Base-by-base conservation (phyloP, 2,329 filamentous ascomycete species). In the Lecanosticta acicola region DNA sequence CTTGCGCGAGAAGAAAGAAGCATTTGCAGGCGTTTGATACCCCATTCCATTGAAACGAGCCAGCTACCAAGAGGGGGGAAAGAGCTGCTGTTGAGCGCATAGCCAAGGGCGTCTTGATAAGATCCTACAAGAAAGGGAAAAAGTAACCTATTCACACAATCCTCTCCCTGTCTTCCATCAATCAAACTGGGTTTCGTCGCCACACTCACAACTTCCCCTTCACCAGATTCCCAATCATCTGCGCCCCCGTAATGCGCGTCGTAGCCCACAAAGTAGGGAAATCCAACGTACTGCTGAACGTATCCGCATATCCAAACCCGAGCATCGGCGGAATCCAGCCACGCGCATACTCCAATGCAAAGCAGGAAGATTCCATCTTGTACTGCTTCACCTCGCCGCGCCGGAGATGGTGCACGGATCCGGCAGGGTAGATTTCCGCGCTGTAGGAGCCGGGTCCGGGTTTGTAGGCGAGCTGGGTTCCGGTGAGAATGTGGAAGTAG, bases 241-340 rank as follows among this genome's bases (percentile, higher is more conserved):
- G 79, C 47, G 80, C 71, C 2, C 73, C 88, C 1, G 88, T 94
- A 49, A 91, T 75, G 54, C 71, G 74, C 26, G 79, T 79, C n/a
- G 85, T 94, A 59, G 78, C 77, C 84, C 85, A 93, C 60, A 94
- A 68, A 1, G 88, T 94, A n/a, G 79, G 80, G 64, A 94, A 78
- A 68, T 94, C 89, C 55, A 94, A 73, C 3, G 88, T 94, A 68
- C 83, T 89, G 44, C 76, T 80, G 48, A 94, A 75, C 38, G 79
- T 81, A 68, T 94, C 89, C 53, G 87, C 85, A 66, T 84, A 91
- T 49, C 89, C 89, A 67, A 94, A 94, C 67, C 85, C 85, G 41
- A 95, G 73, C 89, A 95, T 94, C 47, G 85, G 85, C 38, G 89
- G 89, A 68, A 95, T 94, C 87, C 87, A 94, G 53, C 89, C 88